phyloP scores from a whole-genome alignment of 2,329 filamentous ascomycete species.

The Penicillium sp. region DNA sequence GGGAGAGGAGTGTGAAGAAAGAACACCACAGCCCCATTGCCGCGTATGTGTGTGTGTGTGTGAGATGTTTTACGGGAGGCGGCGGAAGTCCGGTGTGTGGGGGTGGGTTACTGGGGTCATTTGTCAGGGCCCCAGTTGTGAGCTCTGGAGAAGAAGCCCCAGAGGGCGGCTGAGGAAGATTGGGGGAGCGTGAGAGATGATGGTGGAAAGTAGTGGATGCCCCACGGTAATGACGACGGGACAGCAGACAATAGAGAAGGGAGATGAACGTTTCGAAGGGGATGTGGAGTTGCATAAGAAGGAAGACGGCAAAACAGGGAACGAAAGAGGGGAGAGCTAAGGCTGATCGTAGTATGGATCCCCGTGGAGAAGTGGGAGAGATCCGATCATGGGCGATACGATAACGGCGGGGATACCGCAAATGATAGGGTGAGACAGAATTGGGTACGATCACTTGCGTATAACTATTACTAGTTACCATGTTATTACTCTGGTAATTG shows the following conservation, averaged over 20 bases:
- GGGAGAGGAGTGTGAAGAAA: slow-evolving; percentile 8
- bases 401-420: slow-evolving; percentile 8
- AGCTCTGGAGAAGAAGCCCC: background rate
- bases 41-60: background rate
- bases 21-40: slow-evolving; percentile 1
- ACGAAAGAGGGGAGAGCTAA: slow-evolving; percentile 28
- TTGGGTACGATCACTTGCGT: too few relatives aligned
- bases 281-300: slow-evolving; percentile 19
- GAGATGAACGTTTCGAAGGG: slow-evolving; percentile 8
- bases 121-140: background rate
- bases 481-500: background rate
- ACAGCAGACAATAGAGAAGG: background rate
- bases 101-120: background rate
- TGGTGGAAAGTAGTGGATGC: background rate
- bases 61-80: background rate
- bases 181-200: background rate
- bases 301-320: slow-evolving; percentile 23
- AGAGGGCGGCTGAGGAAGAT: background rate
- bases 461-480: too few relatives aligned
- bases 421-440: background rate
- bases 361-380: slow-evolving; percentile 20
- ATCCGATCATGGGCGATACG: slow-evolving; percentile 15
- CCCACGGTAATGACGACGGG: background rate
- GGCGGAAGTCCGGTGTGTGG: slow-evolving; percentile 1
- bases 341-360: slow-evolving; percentile 26